Base-by-base conservation (phyloP, 1,139 yeast species). In the Taphrina betulina region DNA sequence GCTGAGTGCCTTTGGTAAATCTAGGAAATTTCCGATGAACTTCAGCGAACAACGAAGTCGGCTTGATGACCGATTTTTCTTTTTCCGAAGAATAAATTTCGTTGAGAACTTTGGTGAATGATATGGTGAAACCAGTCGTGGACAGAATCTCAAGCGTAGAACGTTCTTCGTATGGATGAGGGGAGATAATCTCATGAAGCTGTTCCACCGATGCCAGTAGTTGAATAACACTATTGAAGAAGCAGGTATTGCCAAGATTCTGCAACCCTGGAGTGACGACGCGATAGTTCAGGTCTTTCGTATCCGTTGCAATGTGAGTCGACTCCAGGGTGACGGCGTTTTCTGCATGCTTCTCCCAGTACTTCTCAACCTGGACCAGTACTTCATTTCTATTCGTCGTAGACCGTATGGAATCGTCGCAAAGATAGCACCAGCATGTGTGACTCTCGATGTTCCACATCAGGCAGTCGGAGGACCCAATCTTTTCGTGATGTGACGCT, bases 241-340 rank as follows among this genome's bases (percentile, higher is more conserved):
- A 59, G 44, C 61, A 59, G 16, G 61, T 59, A 29, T 59, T 58
- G 31, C 61, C 61, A n/a, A 59, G 35, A 17, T 59, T 59, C 16
- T 53, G 44, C 19, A 59, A 40, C 1, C 61, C 61, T n/a, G 61
- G 62, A 1, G 54, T 24, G 12, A 50, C 22, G 23, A 33, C 33
- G 19, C 31, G 38, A 26, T 38, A 50, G 14, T 41, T 31, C 24
- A 50, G 31, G 8, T 38, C 45, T 16, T 22, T 38, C 17, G 40
- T 3, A n/a, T 14, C 23, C 5, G 24, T 2, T 8, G 31, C 40
- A 3, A 33, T 46, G 12, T 16, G 37, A 16, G 20, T 26, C 20
- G 17, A n/a, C 19, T 29, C 46, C 4, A 12, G 17, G 17, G 31
- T n/a, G 2, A 40, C n/a, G 8, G 41, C 28, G 2, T 20, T n/a